phyloP scores from a whole-genome alignment of 495 filamentous ascomycete genomes.

The Podospora pseudopauciseta region DNA sequence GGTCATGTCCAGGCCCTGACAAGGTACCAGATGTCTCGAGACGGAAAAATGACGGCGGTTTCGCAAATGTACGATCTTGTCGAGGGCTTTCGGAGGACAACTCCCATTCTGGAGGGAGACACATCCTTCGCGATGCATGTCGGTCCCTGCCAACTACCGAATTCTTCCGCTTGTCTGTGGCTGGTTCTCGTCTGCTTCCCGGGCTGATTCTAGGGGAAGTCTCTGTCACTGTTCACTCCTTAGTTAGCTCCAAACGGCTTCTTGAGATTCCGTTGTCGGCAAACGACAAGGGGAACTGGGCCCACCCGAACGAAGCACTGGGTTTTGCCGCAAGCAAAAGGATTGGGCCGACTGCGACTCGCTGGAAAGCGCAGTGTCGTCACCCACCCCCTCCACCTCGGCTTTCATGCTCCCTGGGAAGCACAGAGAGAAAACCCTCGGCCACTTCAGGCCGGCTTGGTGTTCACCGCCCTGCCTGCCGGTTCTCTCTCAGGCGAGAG shows the following conservation, averaged over 20 bases:
- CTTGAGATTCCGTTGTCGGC: neutral
- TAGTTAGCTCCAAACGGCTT: neutral
- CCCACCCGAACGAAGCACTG: neutral
- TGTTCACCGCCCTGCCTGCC: neutral
- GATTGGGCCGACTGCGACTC: neutral
- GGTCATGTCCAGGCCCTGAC: neutral
- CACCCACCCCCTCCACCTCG: neutral
- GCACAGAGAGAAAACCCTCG: neutral
- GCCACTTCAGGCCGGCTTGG: neutral
- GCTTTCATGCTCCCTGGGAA: neutral
- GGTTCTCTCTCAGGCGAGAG: slow-evolving; percentile 5
- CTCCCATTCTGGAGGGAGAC: neutral
- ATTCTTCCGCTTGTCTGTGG: neutral
- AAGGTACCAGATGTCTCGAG: neutral
- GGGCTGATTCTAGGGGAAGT: too few relatives aligned
- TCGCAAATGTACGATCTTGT: neutral
- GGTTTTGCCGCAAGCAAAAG: neutral
- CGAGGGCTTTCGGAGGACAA: neutral
- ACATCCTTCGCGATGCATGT: neutral
- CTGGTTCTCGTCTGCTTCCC: neutral
- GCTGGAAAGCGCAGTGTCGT: neutral
- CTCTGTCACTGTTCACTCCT: neutral
- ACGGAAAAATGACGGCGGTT: neutral
- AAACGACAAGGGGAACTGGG: neutral
- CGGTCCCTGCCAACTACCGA: neutral